These are phyloP conservation scores for Tylopilus rubrobrunneus DNA, from an alignment of 768 basidiomycete species.

Conservation along the genomic window DNA sequence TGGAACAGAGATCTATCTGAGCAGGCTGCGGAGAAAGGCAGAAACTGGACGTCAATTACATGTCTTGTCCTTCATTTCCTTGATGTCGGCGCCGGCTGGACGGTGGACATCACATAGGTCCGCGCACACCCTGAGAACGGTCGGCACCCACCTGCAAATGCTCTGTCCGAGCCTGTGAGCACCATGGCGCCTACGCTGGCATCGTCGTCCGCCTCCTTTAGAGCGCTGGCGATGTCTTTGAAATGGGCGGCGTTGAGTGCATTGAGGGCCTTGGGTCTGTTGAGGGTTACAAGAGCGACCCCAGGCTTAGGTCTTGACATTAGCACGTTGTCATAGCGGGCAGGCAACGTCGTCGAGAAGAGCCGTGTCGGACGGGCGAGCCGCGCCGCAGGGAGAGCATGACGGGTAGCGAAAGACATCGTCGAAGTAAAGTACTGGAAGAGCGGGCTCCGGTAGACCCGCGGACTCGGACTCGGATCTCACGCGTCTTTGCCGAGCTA, in stretches of 20 bases:
- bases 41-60: constrained; percentile 47
- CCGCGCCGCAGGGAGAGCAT: constrained; percentile 4
- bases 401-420: constrained; percentile 17
- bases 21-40: background rate
- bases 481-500: background rate
- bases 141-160: constrained; percentile 76
- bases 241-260: constrained; percentile 82
- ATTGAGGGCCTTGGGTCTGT: constrained; percentile 87
- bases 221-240: constrained; percentile 73
- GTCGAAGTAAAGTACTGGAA: background rate
- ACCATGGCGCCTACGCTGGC: constrained; percentile 77
- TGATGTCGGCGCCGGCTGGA: constrained; percentile 94
- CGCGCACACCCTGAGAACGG: background rate
- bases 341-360: constrained; percentile 28
- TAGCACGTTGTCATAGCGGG: constrained; percentile 62
- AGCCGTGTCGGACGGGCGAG: constrained; percentile 7
- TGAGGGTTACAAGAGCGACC: constrained; percentile 80
- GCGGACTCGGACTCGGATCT: background rate
- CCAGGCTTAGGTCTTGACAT: constrained; percentile 63
- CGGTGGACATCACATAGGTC: background rate
- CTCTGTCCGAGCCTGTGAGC: constrained; percentile 86
- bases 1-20: constrained; percentile 25
- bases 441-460: too few relatives aligned
- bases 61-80: constrained; percentile 97
- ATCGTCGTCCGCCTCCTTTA: constrained; percentile 69